Evolutionary conservation across 2,329 filamentous ascomycete genomes (phyloP).

Genomic region (Fusarium longipes): DNA sequence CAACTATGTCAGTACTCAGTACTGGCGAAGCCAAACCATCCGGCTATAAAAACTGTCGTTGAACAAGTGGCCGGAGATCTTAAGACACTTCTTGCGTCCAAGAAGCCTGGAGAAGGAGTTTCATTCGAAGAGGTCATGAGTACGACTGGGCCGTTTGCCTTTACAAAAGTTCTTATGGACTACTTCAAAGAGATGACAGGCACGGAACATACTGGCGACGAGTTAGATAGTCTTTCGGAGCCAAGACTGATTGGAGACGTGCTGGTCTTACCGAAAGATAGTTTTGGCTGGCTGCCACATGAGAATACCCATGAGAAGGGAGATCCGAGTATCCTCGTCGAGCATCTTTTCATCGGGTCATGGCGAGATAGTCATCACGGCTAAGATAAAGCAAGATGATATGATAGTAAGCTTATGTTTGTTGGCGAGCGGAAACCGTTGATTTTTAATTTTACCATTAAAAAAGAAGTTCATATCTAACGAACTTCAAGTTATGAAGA

Average conservation of each 20-base stretch:
- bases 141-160: conserved; percentile 48
- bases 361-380: conserved; percentile 35
- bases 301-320: conserved; percentile 36
- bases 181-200: conserved; percentile 45
- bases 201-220: conserved; percentile 45
- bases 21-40: conserved; percentile 77
- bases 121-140: conserved; percentile 50
- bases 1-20: conserved; percentile 83
- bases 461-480: neutral
- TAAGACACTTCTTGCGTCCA: conserved; percentile 32
- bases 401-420: neutral
- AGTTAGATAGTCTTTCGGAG: conserved; percentile 45
- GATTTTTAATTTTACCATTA: neutral
- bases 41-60: conserved; percentile 73
- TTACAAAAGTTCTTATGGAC: conserved; percentile 49
- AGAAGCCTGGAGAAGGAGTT: conserved; percentile 18
- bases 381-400: neutral
- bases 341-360: conserved; percentile 39
- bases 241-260: conserved; percentile 50
- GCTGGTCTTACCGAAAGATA: conserved; percentile 49
- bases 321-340: conserved; percentile 30
- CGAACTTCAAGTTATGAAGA: neutral
- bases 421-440: neutral
- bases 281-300: conserved; percentile 40
- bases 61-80: conserved; percentile 66